Percentiles rank a stretch among this genome's conserved stretches.
These are phyloP conservation scores for Chrysanthemum seticuspe DNA, from an alignment of 129 eudicot species.

Conservation along the genomic window DNA sequence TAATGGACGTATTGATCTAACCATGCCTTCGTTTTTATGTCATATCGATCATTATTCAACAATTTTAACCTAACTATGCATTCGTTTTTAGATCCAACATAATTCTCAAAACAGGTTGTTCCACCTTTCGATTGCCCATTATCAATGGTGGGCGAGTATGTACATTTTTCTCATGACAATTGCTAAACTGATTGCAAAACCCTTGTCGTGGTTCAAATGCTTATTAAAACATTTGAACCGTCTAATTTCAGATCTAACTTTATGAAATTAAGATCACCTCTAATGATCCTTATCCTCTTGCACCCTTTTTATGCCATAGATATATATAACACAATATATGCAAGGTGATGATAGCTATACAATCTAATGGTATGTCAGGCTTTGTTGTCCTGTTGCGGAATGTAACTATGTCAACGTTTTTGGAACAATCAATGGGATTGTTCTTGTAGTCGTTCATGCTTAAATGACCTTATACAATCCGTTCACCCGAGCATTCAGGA, in stretches of 20 bases:
- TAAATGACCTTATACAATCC: no score
- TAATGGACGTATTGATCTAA: no score
- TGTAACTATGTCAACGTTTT: background rate
- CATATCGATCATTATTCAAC: no score
- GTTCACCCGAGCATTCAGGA: no score
- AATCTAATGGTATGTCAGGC: background rate
- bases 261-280: constrained; percentile 1
- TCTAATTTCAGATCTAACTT: background rate
- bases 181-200: background rate
- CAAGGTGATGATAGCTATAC: no score
- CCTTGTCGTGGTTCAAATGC: background rate
- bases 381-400: background rate
- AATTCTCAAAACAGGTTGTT: no score
- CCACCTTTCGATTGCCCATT: background rate
- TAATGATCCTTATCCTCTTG: constrained; percentile 1
- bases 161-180: constrained; percentile 20
- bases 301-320: background rate
- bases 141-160: background rate
- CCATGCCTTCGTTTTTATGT: no score
- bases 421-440: constrained; percentile 15
- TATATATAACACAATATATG: background rate
- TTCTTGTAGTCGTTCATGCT: background rate
- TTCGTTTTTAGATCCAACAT: no score
- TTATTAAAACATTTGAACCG: constrained; percentile 2
- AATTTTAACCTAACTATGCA: no score